Conservation (phyloP, 139 green algal species). For the Eudorina sp. region DNA sequence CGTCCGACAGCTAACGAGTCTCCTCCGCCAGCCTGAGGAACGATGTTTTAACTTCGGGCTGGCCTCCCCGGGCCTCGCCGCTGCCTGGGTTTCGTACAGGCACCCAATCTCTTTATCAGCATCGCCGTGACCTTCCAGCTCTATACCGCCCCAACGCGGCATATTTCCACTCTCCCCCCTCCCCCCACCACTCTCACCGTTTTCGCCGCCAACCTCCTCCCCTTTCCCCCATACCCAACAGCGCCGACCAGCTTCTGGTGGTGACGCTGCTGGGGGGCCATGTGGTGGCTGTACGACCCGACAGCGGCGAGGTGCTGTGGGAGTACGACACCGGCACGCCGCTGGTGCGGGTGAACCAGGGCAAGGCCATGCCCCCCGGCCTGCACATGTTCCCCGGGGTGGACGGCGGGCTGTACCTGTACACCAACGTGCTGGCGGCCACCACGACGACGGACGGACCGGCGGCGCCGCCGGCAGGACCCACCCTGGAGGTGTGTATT, state of each 20-base stretch:
- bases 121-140: not conserved
- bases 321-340: constrained; percentile 84
- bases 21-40: not conserved
- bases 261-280: constrained; percentile 87
- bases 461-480: not conserved
- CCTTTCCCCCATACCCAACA: not conserved
- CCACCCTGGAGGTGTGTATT: constrained; percentile 67
- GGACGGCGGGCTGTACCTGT: constrained; percentile 91
- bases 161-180: not conserved
- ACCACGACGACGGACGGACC: not conserved
- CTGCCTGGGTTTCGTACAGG: no score
- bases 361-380: constrained; percentile 15
- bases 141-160: not conserved
- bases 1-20: not conserved
- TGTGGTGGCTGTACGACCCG: constrained; percentile 79
- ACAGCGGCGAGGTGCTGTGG: constrained; percentile 82
- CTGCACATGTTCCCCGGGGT: constrained; percentile 88
- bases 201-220: not conserved
- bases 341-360: constrained; percentile 73
- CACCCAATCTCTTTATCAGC: not conserved
- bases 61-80: no score
- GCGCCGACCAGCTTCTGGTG: constrained; percentile 63
- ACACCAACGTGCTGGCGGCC: constrained; percentile 42
- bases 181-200: not conserved
- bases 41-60: not conserved